phyloP scores from a whole-genome alignment of 768 basidiomycete genomes.

The Boletus subparvulus region DNA sequence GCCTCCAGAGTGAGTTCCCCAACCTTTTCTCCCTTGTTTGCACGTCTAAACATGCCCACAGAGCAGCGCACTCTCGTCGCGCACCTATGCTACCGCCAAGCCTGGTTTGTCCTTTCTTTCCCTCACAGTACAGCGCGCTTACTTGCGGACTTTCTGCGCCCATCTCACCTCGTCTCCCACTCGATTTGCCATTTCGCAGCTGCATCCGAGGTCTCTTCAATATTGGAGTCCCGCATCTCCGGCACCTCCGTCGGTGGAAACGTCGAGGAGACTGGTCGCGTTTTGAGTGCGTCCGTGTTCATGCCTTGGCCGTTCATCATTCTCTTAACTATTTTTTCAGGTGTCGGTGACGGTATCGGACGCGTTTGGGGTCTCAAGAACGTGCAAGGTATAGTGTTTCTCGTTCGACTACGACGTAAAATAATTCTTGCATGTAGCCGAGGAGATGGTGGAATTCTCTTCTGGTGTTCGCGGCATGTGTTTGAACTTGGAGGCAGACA shows the following conservation, averaged over 20 bases:
- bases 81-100: constrained; percentile 97
- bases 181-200: constrained; percentile 53
- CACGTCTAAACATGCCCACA: constrained; percentile 20
- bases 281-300: constrained; percentile 72
- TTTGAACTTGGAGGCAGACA: constrained; percentile 99
- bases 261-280: constrained; percentile 99
- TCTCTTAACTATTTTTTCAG: constrained; percentile 39
- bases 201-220: constrained; percentile 98
- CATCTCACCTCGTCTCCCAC: constrained; percentile 5
- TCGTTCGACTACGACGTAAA: background rate
- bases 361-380: constrained; percentile 99
- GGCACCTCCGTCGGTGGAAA: constrained; percentile 89
- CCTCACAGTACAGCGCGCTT: constrained; percentile 1
- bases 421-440: constrained; percentile 52
- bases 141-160: constrained; percentile 13
- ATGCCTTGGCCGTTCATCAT: background rate
- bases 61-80: constrained; percentile 53
- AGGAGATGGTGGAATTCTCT: constrained; percentile 99
- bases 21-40: constrained; percentile 10
- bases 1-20: constrained; percentile 52
- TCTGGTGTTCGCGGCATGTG: constrained; percentile 99
- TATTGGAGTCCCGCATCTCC: constrained; percentile 97
- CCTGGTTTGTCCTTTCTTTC: constrained; percentile 61
- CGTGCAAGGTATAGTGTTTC: constrained; percentile 75
- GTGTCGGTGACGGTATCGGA: constrained; percentile 99